Base-by-base conservation (phyloP, 176 grass and related monocot genomes). In the Bolboschoenus planiculmis region DNA sequence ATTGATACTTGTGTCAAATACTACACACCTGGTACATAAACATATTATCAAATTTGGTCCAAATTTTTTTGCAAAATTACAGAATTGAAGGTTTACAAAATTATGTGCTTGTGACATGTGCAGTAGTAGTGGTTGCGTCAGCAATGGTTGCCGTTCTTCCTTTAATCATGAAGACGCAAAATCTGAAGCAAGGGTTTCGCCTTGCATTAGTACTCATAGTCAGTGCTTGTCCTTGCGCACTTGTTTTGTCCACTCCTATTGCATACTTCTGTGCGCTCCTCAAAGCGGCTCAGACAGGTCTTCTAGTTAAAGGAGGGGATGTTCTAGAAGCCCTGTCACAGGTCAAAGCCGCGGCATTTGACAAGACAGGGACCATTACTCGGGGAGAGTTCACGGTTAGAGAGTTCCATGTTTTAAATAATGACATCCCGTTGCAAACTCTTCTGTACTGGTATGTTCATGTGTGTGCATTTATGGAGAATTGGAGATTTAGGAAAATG, bases 321-420 rank as follows among this genome's bases (percentile, higher is more conserved):
- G 70, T 91, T 73, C 87, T 97, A 30, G 94, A 97, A 27, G 48
- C 89, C 1, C 47, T 97, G 30, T 89, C 85, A 0, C 66, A 36
- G 27, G 83, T 90, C 16, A 88, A 20, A 37, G 87, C 63, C 0
- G 88, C 85, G 0, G 94, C 94, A 0, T 91, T 97, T 82, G 94
- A 97, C 81, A 93, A 97, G 78, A 97, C 94, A 0, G 94, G 94
- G 0, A 93, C 94, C 0, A 88, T 93, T 81, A 97, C 94, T 21
- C 87, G 65, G 30, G 94, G 91, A 57, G 86, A 91, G 65, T 97
- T 93, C 77, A 85, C 33, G 10, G 40, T 97, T 40, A 77, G 85
- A 14, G 67, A 65, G 4, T 97, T 97, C 30, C 57, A 78, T 23
- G 53, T 81, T 26, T 48, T 88, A 7, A 83, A 78, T 43, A 57